A percentile compares a stretch with the other conserved stretches of the same genome.
These are phyloP conservation scores for Hypoxylon sp. DNA, from an alignment of 2,329 filamentous ascomycete species.

Conservation along the genomic window DNA sequence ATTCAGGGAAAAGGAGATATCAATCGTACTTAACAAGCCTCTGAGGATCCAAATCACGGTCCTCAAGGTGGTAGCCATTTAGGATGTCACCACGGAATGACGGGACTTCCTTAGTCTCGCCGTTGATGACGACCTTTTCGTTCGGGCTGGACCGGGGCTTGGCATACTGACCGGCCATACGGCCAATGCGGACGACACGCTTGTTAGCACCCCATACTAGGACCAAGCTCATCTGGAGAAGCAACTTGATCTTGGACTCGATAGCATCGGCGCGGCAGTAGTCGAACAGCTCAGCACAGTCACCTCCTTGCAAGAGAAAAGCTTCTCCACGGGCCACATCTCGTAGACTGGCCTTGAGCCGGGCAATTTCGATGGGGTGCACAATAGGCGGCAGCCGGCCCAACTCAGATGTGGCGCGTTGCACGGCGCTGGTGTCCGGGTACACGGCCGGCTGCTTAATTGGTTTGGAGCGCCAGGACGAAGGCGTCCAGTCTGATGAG, in stretches of 20 bases:
- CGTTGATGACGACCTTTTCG: slow-evolving; percentile 78
- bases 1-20: neutral
- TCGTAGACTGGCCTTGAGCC: slow-evolving; percentile 81
- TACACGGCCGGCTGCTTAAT: slow-evolving; percentile 84
- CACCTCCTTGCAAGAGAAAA: slow-evolving; percentile 94
- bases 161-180: slow-evolving; percentile 98
- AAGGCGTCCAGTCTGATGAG: slow-evolving; percentile 66
- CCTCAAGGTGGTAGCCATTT: slow-evolving; percentile 85
- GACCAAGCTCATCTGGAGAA: slow-evolving; percentile 97
- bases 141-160: slow-evolving; percentile 93
- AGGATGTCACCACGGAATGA: slow-evolving; percentile 97
- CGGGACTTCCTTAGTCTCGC: slow-evolving; percentile 81
- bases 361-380: slow-evolving; percentile 83
- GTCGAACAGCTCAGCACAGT: slow-evolving; percentile 97
- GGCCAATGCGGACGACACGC: slow-evolving; percentile 91
- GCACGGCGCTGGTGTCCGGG: slow-evolving; percentile 72
- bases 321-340: slow-evolving; percentile 93
- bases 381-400: slow-evolving; percentile 81
- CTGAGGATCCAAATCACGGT: slow-evolving; percentile 84
- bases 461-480: slow-evolving; percentile 82
- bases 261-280: slow-evolving; percentile 93
- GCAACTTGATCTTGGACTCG: slow-evolving; percentile 95
- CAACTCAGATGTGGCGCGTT: slow-evolving; percentile 75
- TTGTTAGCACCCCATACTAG: slow-evolving; percentile 88
- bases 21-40: slow-evolving; percentile 78